phyloP scores from a whole-genome alignment of 768 basidiomycete species.

The Mycena pura region DNA sequence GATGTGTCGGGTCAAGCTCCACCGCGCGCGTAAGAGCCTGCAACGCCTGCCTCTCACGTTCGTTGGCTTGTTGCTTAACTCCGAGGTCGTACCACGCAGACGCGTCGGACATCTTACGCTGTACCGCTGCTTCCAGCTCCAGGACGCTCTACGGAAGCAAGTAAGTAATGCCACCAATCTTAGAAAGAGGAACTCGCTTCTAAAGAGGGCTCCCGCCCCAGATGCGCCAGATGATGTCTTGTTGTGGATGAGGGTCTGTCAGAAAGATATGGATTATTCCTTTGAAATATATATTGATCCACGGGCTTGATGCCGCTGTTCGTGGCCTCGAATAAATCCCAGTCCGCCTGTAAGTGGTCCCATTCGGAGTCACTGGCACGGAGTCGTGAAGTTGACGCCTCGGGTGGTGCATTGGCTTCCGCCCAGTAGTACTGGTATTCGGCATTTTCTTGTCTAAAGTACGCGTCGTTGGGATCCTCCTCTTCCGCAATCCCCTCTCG shows the following conservation, averaged over 20 bases:
- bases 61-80: slow-evolving; percentile 97
- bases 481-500: slow-evolving; percentile 27
- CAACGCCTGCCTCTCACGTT: slow-evolving; percentile 90
- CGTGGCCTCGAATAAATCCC: slow-evolving; percentile 85
- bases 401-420: slow-evolving; percentile 40
- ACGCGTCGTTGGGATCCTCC: slow-evolving; percentile 67
- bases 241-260: slow-evolving; percentile 58
- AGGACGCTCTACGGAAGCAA: slow-evolving; percentile 70
- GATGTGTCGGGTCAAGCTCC: slow-evolving; percentile 77
- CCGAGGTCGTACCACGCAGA: slow-evolving; percentile 91
- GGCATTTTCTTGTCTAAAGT: slow-evolving; percentile 73
- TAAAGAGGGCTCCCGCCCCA: slow-evolving; percentile 42
- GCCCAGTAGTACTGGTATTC: slow-evolving; percentile 72
- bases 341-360: slow-evolving; percentile 74
- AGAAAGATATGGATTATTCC: slow-evolving; percentile 78
- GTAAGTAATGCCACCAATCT: slow-evolving; percentile 25
- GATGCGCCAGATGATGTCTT: slow-evolving; percentile 52
- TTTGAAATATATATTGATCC: slow-evolving; percentile 72
- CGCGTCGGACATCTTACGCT: slow-evolving; percentile 73
- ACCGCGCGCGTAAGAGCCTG: slow-evolving; percentile 82
- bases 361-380: slow-evolving; percentile 55
- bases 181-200: slow-evolving; percentile 44
- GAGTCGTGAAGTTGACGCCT: slow-evolving; percentile 16
- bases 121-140: slow-evolving; percentile 89
- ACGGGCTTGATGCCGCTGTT: slow-evolving; percentile 65